Evolutionary conservation across 2,329 filamentous ascomycete genomes (phyloP), one percentile per base, ranked within the genome.

Genomic region (Gremmenia infestans): DNA sequence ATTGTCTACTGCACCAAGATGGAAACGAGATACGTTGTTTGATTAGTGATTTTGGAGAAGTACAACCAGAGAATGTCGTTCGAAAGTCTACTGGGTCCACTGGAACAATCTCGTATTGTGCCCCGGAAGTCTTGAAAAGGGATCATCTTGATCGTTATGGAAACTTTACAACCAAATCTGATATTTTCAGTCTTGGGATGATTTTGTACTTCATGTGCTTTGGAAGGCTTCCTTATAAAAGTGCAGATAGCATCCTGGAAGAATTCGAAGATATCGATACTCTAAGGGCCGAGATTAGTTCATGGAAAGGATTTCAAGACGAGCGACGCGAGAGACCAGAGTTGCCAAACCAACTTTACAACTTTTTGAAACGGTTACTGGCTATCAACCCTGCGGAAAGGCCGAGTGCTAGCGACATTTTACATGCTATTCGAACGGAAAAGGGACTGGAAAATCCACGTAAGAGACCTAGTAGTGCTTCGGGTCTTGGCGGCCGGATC

Each of bases 191-290:
- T 1, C 77, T 99, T 0, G 94, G 94, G 49, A 97, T 99, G 93
- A 97, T 97, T 54, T 80, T 99, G 3, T 96, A 97, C 71, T 99
- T 99, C 68, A 88, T 99, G 79, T 99, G 94, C 70, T 99, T 99
- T 69, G 90, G 88, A 1, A 81, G 87, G 48, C 79, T 99, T 11
- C 94, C 94, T 0, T 99, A 97, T 68, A 78, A 75, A 23, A 89
- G 87, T 64, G 90, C 92, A 52, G 93, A 97, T 68, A 80, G 87
- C 3, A 79, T 95, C 22, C 84, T 96, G 57, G 93, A 97, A 71
- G 93, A 97, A 68, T 85, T 91, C 54, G 94, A 99, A 69, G 91
- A 97, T 62, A 78, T 97, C 5, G 91, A 97, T 64, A 78, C 86
- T 62, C 79, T 99, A 32, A 84, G 92, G 43, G 87, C 80, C 3